phyloP scores from a whole-genome alignment of 352 stramenopile genomes.

The Pythium phragmitis region DNA sequence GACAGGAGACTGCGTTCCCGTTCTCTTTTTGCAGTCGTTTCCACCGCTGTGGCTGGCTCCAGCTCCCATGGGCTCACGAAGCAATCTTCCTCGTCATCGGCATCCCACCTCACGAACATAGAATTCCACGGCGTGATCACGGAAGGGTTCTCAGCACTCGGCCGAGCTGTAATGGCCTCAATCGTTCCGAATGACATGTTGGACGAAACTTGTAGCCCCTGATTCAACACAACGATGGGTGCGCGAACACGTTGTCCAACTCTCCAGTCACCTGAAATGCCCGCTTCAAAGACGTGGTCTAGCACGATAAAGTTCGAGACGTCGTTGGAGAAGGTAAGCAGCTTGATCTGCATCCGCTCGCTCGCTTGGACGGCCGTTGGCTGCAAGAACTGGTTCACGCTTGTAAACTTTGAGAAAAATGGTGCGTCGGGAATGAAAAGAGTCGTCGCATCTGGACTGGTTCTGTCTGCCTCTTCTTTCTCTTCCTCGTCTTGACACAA shows the following conservation, averaged over 20 bases:
- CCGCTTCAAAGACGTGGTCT: slow-evolving; percentile 78
- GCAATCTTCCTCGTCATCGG: slow-evolving; percentile 63
- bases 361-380: slow-evolving; percentile 36
- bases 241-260: slow-evolving; percentile 73
- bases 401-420: slow-evolving; percentile 64
- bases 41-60: slow-evolving; percentile 39
- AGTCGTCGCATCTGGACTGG: slow-evolving; percentile 28
- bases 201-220: slow-evolving; percentile 54
- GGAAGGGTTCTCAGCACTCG: slow-evolving; percentile 18
- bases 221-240: slow-evolving; percentile 66
- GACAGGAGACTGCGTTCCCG: slow-evolving; percentile 37
- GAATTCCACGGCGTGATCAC: slow-evolving; percentile 74
- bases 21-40: slow-evolving; percentile 43
- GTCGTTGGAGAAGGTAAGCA: slow-evolving; percentile 77
- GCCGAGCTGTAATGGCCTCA: slow-evolving; percentile 29
- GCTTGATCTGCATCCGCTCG: slow-evolving; percentile 57
- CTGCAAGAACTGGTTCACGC: slow-evolving; percentile 60
- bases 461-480: slow-evolving; percentile 32
- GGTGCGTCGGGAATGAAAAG: slow-evolving; percentile 24
- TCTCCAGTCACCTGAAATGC: slow-evolving; percentile 69
- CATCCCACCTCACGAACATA: slow-evolving; percentile 69
- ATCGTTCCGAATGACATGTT: slow-evolving; percentile 72
- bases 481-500: slow-evolving; percentile 35
- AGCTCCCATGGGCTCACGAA: slow-evolving; percentile 81
- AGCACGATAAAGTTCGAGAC: slow-evolving; percentile 84